Base-by-base conservation (phyloP, 1,139 yeast species). In the Suhomyces coccinellae region DNA sequence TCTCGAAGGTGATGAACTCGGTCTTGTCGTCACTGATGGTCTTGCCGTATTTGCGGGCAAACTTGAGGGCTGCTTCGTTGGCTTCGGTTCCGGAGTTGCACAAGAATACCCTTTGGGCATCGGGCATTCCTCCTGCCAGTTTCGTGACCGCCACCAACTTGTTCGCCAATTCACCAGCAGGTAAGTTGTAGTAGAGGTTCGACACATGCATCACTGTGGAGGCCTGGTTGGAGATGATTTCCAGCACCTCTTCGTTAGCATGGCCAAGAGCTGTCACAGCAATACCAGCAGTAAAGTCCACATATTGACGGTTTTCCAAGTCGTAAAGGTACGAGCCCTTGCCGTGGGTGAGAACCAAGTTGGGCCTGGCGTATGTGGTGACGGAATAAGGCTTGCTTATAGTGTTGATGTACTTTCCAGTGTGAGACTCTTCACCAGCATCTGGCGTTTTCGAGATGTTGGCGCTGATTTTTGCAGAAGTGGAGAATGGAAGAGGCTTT, bases 251-350 rank as follows among this genome's bases (percentile, higher is more conserved):
- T 5, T 83, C 82, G 58, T 93, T 79, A 28, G 90, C 73, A 64
- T 93, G 99, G 3, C 99, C 99, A 52, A 93, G 72, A 1, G 87
- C 84, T n/a, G 97, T 91, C 13, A 93, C 99, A 1, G 99, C 98
- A 54, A 93, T 90, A 41, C 99, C 99, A 2, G 97, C 90, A 2
- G 91, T 84, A 66, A 93, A 91, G 63, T 93, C 99, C 44, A 93
- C 77, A 62, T 86, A 93, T 59, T 85, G 77, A 42, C 85, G 73
- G 58, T 87, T 78, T 58, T 87, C 91, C 44, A 86, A 68, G 61
- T 93, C 99, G 73, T 84, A 87, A 47, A 89, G 65, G 48, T 75
- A 69, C 12, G 89, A 77, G 4, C 95, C 96, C 57, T 83, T 70
- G 14, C 95, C 97, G 46, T 79, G 83, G 31, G 83, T 77, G 50